Conservation (phyloP, 371 early-diverging fungal genomes). For the Saksenaea oblongispora region DNA sequence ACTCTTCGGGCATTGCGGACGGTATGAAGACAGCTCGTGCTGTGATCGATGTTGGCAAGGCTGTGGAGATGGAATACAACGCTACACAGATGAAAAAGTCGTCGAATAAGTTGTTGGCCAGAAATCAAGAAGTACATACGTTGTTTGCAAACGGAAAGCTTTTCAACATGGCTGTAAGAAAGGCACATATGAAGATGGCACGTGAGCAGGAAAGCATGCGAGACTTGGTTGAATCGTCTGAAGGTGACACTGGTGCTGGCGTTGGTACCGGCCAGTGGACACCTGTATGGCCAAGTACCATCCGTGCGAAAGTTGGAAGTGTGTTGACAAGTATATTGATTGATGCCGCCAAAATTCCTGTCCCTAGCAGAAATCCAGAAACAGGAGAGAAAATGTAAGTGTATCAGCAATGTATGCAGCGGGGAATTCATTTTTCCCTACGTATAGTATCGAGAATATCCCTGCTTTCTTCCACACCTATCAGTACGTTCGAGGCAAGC, state of each 20-base stretch:
- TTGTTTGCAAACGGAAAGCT: slow-evolving; percentile 71
- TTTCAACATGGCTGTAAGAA: slow-evolving; percentile 80
- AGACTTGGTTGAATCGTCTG: slow-evolving; percentile 13
- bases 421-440: not conserved
- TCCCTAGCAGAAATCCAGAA: slow-evolving; percentile 57
- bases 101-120: slow-evolving; percentile 19
- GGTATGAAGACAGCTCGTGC: slow-evolving; percentile 69
- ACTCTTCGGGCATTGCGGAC: slow-evolving; percentile 58
- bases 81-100: slow-evolving; percentile 70
- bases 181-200: slow-evolving; percentile 61
- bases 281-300: slow-evolving; percentile 66
- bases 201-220: slow-evolving; percentile 35
- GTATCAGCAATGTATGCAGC: not conserved
- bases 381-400: slow-evolving; percentile 54
- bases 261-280: slow-evolving; percentile 50
- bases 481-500: slow-evolving; percentile 62
- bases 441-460: slow-evolving; percentile 50
- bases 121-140: slow-evolving; percentile 54
- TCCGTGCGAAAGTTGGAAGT: slow-evolving; percentile 67
- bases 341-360: slow-evolving; percentile 73
- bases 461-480: slow-evolving; percentile 87
- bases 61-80: slow-evolving; percentile 85
- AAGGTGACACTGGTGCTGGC: slow-evolving; percentile 35
- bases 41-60: slow-evolving; percentile 71
- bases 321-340: slow-evolving; percentile 73